phyloP scores from a whole-genome alignment of 306 rosid species.

The Cucurbita moschata region DNA sequence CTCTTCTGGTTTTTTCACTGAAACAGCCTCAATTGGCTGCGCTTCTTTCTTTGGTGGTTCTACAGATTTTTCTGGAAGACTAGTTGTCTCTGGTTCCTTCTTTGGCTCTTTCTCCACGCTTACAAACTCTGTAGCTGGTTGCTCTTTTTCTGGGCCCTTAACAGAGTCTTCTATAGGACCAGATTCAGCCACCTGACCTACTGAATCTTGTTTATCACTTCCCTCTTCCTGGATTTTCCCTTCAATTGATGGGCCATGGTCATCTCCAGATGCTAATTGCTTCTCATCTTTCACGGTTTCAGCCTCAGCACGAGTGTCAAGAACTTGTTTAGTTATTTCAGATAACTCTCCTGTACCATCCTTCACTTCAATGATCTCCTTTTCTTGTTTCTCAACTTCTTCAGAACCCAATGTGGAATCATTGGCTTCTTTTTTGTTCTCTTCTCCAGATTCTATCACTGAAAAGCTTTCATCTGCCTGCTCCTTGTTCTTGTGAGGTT shows the following conservation, averaged over 20 bases:
- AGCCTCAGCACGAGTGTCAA: neutral
- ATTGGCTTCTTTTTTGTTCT: neutral
- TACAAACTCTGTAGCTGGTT: neutral
- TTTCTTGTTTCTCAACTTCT: neutral
- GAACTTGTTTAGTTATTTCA: conserved; percentile 1
- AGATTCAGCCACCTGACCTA: neutral
- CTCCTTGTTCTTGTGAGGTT: conserved; percentile 1
- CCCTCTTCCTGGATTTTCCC: neutral
- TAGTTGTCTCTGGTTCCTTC: neutral
- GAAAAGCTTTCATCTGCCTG: neutral
- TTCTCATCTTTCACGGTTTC: neutral
- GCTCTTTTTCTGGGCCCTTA: neutral
- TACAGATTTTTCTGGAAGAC: neutral
- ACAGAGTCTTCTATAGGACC: neutral
- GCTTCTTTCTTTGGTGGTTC: neutral
- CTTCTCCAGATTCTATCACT: neutral
- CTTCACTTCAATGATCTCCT: neutral
- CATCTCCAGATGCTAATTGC: neutral
- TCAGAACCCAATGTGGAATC: neutral
- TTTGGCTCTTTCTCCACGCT: neutral
- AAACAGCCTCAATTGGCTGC: neutral
- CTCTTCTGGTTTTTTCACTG: neutral
- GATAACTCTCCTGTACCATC: neutral
- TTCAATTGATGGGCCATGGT: neutral
- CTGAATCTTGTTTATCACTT: neutral